phyloP scores from a whole-genome alignment of 106 monocot genomes.

The Acorus calamus region DNA sequence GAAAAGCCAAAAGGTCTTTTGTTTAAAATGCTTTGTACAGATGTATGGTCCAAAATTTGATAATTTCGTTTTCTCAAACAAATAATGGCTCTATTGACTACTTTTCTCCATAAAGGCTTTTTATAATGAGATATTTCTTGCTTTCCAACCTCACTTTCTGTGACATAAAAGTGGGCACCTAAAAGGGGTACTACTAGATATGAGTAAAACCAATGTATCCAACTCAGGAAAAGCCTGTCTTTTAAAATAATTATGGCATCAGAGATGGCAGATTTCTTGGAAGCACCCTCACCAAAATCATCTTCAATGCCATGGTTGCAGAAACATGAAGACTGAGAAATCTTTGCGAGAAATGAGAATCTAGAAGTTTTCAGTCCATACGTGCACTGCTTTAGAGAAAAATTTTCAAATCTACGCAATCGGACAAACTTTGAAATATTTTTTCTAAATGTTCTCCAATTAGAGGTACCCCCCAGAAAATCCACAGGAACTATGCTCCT shows the following conservation, averaged over 20 bases:
- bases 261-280: background rate
- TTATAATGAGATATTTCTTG: slow-evolving; percentile 67
- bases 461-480: slow-evolving; percentile 52
- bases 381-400: slow-evolving; percentile 45
- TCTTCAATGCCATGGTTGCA: background rate
- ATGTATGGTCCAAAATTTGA: slow-evolving; percentile 15
- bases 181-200: slow-evolving; percentile 59
- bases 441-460: slow-evolving; percentile 59
- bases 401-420: slow-evolving; percentile 56
- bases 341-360: slow-evolving; percentile 38
- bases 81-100: slow-evolving; percentile 20
- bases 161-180: slow-evolving; percentile 66
- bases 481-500: slow-evolving; percentile 58
- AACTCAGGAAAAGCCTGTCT: slow-evolving; percentile 27
- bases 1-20: slow-evolving; percentile 64
- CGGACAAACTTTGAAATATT: slow-evolving; percentile 80
- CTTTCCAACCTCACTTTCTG: slow-evolving; percentile 59
- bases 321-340: slow-evolving; percentile 14
- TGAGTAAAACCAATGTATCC: slow-evolving; percentile 84
- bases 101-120: slow-evolving; percentile 54
- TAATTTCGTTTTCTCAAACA: slow-evolving; percentile 36
- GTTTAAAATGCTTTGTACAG: slow-evolving; percentile 11
- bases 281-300: background rate
- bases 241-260: slow-evolving; percentile 1
- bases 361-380: slow-evolving; percentile 39